Percentiles rank a stretch among this genome's conserved stretches.
These are phyloP conservation scores for Penicillium sp. DNA, from an alignment of 2,329 filamentous ascomycete species.

Conservation along the genomic window DNA sequence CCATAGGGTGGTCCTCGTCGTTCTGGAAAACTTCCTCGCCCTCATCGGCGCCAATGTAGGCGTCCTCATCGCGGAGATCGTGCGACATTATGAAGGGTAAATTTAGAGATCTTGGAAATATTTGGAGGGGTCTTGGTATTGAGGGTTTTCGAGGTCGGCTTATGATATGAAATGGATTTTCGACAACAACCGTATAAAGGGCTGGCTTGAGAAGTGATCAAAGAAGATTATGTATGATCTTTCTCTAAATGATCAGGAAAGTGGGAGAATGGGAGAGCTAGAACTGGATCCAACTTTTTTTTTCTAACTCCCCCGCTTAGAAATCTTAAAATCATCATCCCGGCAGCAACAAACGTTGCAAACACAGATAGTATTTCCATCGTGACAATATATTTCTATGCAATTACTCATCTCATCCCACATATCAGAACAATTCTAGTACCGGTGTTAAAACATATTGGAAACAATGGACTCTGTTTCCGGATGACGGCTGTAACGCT, in stretches of 20 bases:
- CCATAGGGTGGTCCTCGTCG: conserved; percentile 73
- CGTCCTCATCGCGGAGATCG: conserved; percentile 61
- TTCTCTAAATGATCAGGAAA: background rate
- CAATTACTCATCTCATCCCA: background rate
- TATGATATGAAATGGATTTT: background rate
- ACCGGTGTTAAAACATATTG: background rate
- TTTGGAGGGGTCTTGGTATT: background rate
- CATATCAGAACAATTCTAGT: background rate
- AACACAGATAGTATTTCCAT: conserved; percentile 3
- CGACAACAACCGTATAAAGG: background rate
- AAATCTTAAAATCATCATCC: conserved; percentile 27
- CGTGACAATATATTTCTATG: background rate
- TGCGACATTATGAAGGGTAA: conserved; percentile 31
- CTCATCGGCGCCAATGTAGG: conserved; percentile 74
- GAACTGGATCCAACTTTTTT: conserved; percentile 16
- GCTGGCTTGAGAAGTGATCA: background rate
- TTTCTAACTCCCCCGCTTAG: conserved; percentile 25
- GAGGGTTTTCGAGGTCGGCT: background rate
- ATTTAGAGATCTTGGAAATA: background rate
- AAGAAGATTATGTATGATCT: background rate
- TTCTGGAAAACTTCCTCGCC: conserved; percentile 73
- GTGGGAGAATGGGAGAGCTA: conserved; percentile 6
- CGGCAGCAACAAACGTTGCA: conserved; percentile 24
- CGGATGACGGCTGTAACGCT: conserved; percentile 1
- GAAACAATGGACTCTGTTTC: background rate